A percentile compares a stretch with the other conserved stretches of the same genome.
phyloP scores from a whole-genome alignment of 345 rosid genomes.

The Citrus sinensis region DVS_A1.0 CM039163.1:40118001-40118500 shows the following conservation, averaged over 20 bases:
- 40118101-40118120: slow-evolving; percentile 25
- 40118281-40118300: background rate
- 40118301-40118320: background rate
- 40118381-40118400: background rate
- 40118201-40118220: slow-evolving; percentile 22
- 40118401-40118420: background rate
- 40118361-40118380: background rate
- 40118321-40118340: background rate
- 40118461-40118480: background rate
- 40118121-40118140: slow-evolving; percentile 33
- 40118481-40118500: too few species aligned
- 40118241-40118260: background rate
- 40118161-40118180: slow-evolving; percentile 35
- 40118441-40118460: background rate
- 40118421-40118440: too few species aligned
- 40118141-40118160: slow-evolving; percentile 38
- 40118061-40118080: background rate
- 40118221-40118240: slow-evolving; percentile 8
- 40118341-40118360: background rate
- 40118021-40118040: too few species aligned
- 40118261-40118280: background rate
- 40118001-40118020: too few species aligned
- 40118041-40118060: too few species aligned
- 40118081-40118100: background rate
- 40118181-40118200: slow-evolving; percentile 38